These are phyloP conservation scores for Zymoseptoria passerinii DNA, from an alignment of 2,329 filamentous ascomycete genomes.

Conservation along the genomic window DNA sequence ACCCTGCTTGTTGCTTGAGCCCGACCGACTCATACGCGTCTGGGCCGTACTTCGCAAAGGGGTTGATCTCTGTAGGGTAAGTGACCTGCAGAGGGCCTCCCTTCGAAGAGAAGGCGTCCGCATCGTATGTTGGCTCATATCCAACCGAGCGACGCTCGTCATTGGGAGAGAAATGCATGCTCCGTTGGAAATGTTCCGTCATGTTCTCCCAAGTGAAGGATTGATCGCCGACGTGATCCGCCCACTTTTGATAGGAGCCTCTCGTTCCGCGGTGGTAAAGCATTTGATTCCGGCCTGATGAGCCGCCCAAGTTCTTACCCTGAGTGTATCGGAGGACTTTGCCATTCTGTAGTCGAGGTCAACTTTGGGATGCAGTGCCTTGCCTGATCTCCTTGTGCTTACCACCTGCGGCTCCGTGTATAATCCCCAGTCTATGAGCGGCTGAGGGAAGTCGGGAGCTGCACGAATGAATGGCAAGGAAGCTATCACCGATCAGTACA, in stretches of 20 bases:
- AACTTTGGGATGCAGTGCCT: neutral
- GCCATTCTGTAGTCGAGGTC: conserved; percentile 2
- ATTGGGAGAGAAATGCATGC: conserved; percentile 12
- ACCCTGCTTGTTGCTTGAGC: conserved; percentile 21
- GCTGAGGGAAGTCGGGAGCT: conserved; percentile 8
- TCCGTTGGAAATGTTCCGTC: conserved; percentile 46
- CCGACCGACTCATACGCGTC: conserved; percentile 23
- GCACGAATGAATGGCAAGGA: neutral
- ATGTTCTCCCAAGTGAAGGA: conserved; percentile 52
- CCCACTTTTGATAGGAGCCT: conserved; percentile 31
- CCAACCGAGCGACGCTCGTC: conserved; percentile 8
- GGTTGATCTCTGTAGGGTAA: conserved; percentile 23
- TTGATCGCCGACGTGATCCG: conserved; percentile 50
- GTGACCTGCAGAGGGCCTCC: conserved; percentile 29
- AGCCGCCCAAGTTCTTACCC: conserved; percentile 24
- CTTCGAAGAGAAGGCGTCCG: conserved; percentile 11
- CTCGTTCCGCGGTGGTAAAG: conserved; percentile 24
- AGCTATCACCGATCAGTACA: neutral
- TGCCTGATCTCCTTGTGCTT: neutral
- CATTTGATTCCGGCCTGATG: conserved; percentile 21
- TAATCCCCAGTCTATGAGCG: conserved; percentile 25
- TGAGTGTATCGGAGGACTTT: conserved; percentile 20
- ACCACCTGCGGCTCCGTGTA: conserved; percentile 21
- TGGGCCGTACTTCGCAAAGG: conserved; percentile 22
- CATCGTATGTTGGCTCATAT: conserved; percentile 4